Conservation (phyloP, 768 basidiomycete species). For the Calocera viscosa region DNA sequence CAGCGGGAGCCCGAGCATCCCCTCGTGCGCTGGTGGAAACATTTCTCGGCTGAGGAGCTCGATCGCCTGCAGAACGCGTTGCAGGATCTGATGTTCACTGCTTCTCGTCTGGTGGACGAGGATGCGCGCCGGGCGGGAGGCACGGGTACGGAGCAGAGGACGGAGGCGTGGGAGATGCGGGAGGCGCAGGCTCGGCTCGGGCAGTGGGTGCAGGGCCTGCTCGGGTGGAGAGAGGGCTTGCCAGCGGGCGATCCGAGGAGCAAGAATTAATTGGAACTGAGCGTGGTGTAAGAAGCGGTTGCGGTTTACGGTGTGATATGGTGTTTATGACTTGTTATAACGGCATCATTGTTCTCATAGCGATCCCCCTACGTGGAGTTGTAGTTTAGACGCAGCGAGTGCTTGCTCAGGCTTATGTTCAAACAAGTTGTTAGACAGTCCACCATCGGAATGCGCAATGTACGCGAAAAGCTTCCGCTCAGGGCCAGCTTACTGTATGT, state of each 20-base stretch:
- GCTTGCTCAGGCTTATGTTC: too few relatives aligned
- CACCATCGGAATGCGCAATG: background rate
- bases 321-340: constrained; percentile 4
- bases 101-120: background rate
- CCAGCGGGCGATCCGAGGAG: constrained; percentile 3
- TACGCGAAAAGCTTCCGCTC: constrained; percentile 6
- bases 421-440: too few relatives aligned
- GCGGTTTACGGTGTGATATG: too few relatives aligned
- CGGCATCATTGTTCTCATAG: background rate
- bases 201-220: background rate
- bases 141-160: background rate
- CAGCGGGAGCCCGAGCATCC: background rate
- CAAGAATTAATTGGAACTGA: background rate
- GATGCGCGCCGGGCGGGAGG: background rate
- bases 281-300: too few relatives aligned
- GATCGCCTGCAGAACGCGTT: constrained; percentile 1
- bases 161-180: background rate
- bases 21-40: background rate
- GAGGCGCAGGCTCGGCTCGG: background rate
- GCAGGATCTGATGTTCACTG: constrained; percentile 7
- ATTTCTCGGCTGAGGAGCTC: background rate
- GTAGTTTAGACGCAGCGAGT: too few relatives aligned
- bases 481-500: background rate
- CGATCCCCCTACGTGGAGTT: too few relatives aligned
- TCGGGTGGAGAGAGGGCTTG: background rate